Conservation (phyloP, 2,329 filamentous ascomycete species). For the Ceratocystis ficicola region DNA sequence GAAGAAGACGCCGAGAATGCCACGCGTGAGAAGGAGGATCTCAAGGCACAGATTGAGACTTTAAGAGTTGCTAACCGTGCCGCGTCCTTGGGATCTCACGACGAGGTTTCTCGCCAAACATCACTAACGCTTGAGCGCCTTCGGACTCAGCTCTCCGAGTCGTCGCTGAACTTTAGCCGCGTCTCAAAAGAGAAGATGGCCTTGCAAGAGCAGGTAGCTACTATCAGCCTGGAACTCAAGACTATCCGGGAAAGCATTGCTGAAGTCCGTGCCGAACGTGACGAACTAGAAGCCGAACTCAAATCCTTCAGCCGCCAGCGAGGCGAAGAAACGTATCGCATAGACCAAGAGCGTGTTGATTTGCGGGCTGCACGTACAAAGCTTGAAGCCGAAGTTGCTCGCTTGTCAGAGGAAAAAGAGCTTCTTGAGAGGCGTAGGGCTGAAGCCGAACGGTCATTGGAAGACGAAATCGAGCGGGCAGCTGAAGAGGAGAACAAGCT, state of each 20-base stretch:
- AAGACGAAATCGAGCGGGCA: slow-evolving; percentile 54
- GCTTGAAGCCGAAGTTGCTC: slow-evolving; percentile 53
- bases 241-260: slow-evolving; percentile 44
- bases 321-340: slow-evolving; percentile 45
- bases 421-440: slow-evolving; percentile 44
- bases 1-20: slow-evolving; percentile 54
- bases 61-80: slow-evolving; percentile 23
- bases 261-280: slow-evolving; percentile 51
- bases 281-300: slow-evolving; percentile 47
- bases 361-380: slow-evolving; percentile 55
- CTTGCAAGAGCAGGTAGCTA: slow-evolving; percentile 51
- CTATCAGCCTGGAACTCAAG: slow-evolving; percentile 48
- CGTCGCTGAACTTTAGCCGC: slow-evolving; percentile 45
- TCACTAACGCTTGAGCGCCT: slow-evolving; percentile 35
- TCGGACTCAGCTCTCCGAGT: slow-evolving; percentile 45
- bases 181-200: slow-evolving; percentile 48
- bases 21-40: slow-evolving; percentile 27
- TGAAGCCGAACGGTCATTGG: slow-evolving; percentile 49
- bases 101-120: slow-evolving; percentile 21
- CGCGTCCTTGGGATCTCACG: slow-evolving; percentile 26
- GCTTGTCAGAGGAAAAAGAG: slow-evolving; percentile 52
- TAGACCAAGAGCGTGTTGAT: slow-evolving; percentile 58
- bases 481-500: slow-evolving; percentile 54
- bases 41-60: slow-evolving; percentile 26
- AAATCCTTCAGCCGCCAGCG: slow-evolving; percentile 29